Conservation (phyloP, 2,329 filamentous ascomycete genomes). For the Aureobasidium namibiae region DNA sequence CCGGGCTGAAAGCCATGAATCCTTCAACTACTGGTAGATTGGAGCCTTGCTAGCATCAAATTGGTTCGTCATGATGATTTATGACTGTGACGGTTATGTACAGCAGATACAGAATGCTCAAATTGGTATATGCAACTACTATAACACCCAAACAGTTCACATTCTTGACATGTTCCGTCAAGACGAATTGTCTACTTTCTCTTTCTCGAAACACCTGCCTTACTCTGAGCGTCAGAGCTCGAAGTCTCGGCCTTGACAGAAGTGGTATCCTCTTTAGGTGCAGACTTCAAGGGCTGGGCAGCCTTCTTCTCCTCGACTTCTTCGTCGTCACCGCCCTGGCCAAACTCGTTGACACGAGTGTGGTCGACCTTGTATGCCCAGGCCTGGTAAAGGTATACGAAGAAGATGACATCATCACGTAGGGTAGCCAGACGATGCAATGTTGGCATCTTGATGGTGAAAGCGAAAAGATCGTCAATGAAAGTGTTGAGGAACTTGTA, state of each 20-base stretch:
- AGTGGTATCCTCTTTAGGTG: constrained; percentile 19
- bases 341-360: constrained; percentile 91
- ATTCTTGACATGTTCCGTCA: not conserved
- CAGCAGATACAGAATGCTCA: not conserved
- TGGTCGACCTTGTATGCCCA: constrained; percentile 92
- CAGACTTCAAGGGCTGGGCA: constrained; percentile 30
- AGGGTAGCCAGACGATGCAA: constrained; percentile 87
- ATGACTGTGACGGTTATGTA: not conserved
- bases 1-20: not conserved
- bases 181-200: constrained; percentile 16
- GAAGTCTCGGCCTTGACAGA: constrained; percentile 14
- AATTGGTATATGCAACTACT: not conserved
- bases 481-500: constrained; percentile 99
- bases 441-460: constrained; percentile 98
- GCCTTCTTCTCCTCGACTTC: constrained; percentile 47
- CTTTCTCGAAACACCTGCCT: constrained; percentile 18
- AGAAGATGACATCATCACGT: constrained; percentile 95
- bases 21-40: too few relatives aligned
- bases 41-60: too few relatives aligned
- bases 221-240: not conserved
- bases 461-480: constrained; percentile 96
- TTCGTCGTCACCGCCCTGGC: constrained; percentile 84
- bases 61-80: not conserved
- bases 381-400: constrained; percentile 90
- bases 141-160: not conserved